A percentile compares a stretch with the other conserved stretches of the same genome.
Evolutionary conservation across 2,329 filamentous ascomycete genomes (phyloP).

Genomic region (Clarireedia monteithiana): DNA sequence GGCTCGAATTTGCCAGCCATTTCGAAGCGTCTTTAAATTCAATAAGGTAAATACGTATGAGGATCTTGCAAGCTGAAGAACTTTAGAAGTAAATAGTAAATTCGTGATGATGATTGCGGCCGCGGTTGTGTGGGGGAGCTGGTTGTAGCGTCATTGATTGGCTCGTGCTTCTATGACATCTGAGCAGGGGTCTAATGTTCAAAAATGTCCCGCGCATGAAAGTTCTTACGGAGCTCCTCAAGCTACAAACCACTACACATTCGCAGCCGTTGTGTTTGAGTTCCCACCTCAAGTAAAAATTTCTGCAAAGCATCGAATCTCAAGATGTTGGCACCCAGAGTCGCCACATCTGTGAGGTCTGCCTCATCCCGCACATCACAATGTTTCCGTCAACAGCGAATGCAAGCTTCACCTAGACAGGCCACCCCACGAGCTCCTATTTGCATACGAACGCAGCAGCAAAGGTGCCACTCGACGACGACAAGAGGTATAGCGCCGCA

Average conservation of each 20-base stretch:
- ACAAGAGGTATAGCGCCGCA: not conserved
- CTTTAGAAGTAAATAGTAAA: not conserved
- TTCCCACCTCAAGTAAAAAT: not conserved
- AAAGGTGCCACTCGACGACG: slow-evolving; percentile 21
- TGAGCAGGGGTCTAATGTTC: not conserved
- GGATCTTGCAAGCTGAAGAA: not conserved
- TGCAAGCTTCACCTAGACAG: slow-evolving; percentile 10
- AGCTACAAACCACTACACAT: not conserved
- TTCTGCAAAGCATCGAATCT: not conserved
- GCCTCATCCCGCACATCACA: slow-evolving; percentile 16
- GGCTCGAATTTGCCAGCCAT: slow-evolving; percentile 69
- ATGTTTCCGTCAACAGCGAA: slow-evolving; percentile 23
- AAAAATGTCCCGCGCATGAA: not conserved
- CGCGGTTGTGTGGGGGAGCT: slow-evolving; percentile 10
- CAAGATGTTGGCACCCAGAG: slow-evolving; percentile 24
- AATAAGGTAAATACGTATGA: not conserved
- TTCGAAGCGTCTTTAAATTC: not conserved
- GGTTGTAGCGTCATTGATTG: not conserved
- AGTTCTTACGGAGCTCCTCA: not conserved
- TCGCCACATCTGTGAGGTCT: slow-evolving; percentile 16
- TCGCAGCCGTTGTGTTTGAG: not conserved
- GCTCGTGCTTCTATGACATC: slow-evolving; percentile 1
- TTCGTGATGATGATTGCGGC: not conserved
- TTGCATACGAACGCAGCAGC: slow-evolving; percentile 15
- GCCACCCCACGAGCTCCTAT: slow-evolving; percentile 3